Base-by-base conservation (phyloP, 208 protist species). In the Wallacemonas rigidus region DNA sequence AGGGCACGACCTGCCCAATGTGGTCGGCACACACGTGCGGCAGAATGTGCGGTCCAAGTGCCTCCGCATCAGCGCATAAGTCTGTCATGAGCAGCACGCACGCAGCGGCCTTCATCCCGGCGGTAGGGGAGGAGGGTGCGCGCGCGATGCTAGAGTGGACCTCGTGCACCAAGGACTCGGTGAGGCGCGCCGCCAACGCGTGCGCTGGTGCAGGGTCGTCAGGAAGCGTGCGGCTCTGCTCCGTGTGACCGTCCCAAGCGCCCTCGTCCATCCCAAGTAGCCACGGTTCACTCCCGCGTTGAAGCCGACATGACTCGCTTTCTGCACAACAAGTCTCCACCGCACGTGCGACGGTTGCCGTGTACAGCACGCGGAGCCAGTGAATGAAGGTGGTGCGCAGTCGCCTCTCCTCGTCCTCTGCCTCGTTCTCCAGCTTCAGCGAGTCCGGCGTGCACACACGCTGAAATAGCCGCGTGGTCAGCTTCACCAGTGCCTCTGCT, bases 311-410 rank as follows among this genome's bases (percentile, higher is more conserved):
- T 26, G 26, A 26, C 26, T 26, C 26, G 26, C 26, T 26, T 26
- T 26, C 26, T 26, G 26, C 26, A 26, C 26, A 26, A 26, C 26
- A 26, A 0, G 26, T 26, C 26, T 26, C 26, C 26, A 26, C 26
- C 26, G 26, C 26, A 26, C 26, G 26, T 26, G 26, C 26, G 26
- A 26, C 26, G 26, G 26, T 50, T 44, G 60, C 7, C 12, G 41
- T 9, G 60, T 51, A 48, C 60, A 65, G 3, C 15, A 50, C 60
- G 26, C 60, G 60, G 41, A 65, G 60, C 60, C 60, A 65, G 12
- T 50, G 60, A 35, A 65, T 36, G 17, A 45, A 48, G 12, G 60
- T 41, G 15, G 40, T 12, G n/a, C 60, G 38, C 8, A 65, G 43
- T 15, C 53, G 53, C 43, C 43, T 38, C 15, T 45, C 36, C 41